Base-by-base conservation (phyloP, 2,329 filamentous ascomycete species). In the Trichoderma atrobrunneum region DNA sequence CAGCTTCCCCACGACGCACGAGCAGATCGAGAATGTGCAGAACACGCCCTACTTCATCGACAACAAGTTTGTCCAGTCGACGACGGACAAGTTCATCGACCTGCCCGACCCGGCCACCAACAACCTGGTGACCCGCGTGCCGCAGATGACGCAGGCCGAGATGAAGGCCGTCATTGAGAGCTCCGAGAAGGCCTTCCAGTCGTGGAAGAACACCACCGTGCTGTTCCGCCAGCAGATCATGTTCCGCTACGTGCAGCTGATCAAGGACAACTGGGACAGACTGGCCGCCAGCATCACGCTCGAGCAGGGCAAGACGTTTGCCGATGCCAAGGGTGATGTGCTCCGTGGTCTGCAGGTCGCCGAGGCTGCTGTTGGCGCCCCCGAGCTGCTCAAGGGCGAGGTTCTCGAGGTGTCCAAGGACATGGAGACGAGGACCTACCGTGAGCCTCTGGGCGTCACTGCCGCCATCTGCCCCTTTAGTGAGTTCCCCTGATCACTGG, bases 391-490 rank as follows among this genome's bases (percentile, higher is more conserved):
- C 81, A 93, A 93, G 81, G 93, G 93, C 51, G 93, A 96, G 84
- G 87, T 96, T 59, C 86, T 96, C 39, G 93, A 96, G 85, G 93
- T 96, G 14, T 89, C 93, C 70, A 95, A 93, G 86, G 93, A 96
- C 78, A 96, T 96, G 93, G 93, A 96, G 86, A 96, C 93, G 34
- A 86, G 92, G 79, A 92, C 89, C 73, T 96, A 96, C 81, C 88
- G 90, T 74, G 93, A 96, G 86, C 92, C 93, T 73, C 83, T 96
- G 78, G 93, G 93, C 70, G 91, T 96, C 39, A 90, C 92, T 57
- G 92, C 93, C 72, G 92, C 93, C 72, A 96, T 96, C 76, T 96
- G 93, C 86, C 93, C 93, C 2, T 96, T 96, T 80, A 96, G 91
- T 93, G 81, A 81, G 90, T 39, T 43, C 3, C 3, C 3, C 30